Conservation (phyloP, 2,329 filamentous ascomycete species). For the Chaetoscypha palmicola region DNA sequence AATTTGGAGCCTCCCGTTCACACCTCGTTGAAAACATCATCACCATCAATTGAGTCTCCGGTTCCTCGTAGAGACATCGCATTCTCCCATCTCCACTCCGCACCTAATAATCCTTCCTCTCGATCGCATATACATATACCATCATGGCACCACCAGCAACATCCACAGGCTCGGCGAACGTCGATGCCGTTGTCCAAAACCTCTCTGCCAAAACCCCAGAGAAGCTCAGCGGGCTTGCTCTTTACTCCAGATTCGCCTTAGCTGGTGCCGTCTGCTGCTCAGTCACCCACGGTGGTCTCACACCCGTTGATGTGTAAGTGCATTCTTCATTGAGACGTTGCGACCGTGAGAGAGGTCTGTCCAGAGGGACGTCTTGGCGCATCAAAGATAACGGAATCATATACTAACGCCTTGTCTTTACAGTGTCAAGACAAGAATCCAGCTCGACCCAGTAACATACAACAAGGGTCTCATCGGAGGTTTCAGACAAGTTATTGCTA, state of each 20-base stretch:
- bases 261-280: conserved; percentile 98
- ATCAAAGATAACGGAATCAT: conserved; percentile 8
- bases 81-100: conserved; percentile 23
- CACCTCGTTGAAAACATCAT: neutral
- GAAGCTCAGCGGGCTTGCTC: conserved; percentile 55
- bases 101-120: conserved; percentile 14
- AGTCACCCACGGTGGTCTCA: conserved; percentile 92
- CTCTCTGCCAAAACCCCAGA: conserved; percentile 29
- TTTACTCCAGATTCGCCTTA: conserved; percentile 96
- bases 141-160: conserved; percentile 23
- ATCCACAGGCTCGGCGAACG: conserved; percentile 29
- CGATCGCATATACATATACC: conserved; percentile 11
- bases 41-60: conserved; percentile 9
- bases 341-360: neutral
- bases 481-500: conserved; percentile 77
- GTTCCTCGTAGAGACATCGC: conserved; percentile 6
- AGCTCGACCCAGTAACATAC: conserved; percentile 84
- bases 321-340: conserved; percentile 1
- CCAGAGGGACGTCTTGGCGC: conserved; percentile 8
- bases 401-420: conserved; percentile 22
- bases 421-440: conserved; percentile 93
- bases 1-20: neutral
- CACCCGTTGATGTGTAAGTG: conserved; percentile 98
- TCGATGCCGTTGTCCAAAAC: conserved; percentile 29
- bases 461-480: conserved; percentile 81